Evolutionary conservation across 805 yeast species (phyloP), one percentile per base, ranked within the genome.

Genomic region (Saturnispora diversa): DNA sequence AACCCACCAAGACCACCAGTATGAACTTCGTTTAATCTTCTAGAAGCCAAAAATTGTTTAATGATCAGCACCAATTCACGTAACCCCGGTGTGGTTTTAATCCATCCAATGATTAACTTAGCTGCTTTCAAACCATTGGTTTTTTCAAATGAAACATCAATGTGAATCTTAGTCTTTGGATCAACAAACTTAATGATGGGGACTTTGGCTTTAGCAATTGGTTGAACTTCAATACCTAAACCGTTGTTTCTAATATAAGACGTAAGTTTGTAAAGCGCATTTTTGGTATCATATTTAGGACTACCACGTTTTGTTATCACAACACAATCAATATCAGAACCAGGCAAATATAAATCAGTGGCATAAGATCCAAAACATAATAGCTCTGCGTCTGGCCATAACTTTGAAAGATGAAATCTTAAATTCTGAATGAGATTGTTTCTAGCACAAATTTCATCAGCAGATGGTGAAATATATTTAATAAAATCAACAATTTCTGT

Each of bases 1-100:
- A 81, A 90, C 0, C 97, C 97, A 31, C 98, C 97, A 5, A 90
- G 64, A 0, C 97, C 97, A 38, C 98, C 98, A 17, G 79, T 78
- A 51, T 83, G 94, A 12, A 90, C 97, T 47, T 84, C 82, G 53
- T 87, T 86, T 45, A 88, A 65, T 43, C 71, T 75, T 52, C 97
- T 68, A 2, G 85, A 77, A 24, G 86, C 68, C 37, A 90, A 66
- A 53, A 88, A 90, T 55, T 84, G 95, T 60, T 92, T 88, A 5
- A 90, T 71, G 2, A 87, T 75, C 36, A 90, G 65, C 1, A 82
- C 94, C 37, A 90, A 61, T 53, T 87, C 94, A 48, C 95, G 65
- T 38, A 90, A 63, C 0, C 94, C 95, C 0, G 94, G 90, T 1
- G 82, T 77, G 9, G 69, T 65, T 5, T 65, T 60, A 11, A 82